These are phyloP conservation scores for Yamadazyma spencermartinsiae DNA, from an alignment of 1,139 yeast species.

Conservation along the genomic window DNA sequence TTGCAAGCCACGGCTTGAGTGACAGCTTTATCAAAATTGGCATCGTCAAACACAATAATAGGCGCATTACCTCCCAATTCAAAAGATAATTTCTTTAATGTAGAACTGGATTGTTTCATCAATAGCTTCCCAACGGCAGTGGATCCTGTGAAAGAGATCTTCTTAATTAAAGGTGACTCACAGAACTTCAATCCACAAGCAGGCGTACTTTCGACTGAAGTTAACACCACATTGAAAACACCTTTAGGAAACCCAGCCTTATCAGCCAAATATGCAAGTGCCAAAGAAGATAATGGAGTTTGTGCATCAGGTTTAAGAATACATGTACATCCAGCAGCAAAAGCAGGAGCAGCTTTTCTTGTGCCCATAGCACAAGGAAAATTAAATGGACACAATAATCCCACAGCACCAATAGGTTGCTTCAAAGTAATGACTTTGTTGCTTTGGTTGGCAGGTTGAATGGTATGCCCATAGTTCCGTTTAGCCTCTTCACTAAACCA, in stretches of 20 bases:
- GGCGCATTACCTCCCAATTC: constrained; percentile 59
- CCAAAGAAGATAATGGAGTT: constrained; percentile 46
- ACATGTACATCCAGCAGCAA: constrained; percentile 51
- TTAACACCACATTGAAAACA: constrained; percentile 40
- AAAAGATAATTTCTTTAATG: constrained; percentile 50
- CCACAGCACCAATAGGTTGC: constrained; percentile 52
- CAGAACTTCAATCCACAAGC: constrained; percentile 32
- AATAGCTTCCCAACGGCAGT: constrained; percentile 55
- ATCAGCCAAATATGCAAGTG: constrained; percentile 44
- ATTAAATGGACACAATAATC: constrained; percentile 49
- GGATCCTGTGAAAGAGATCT: constrained; percentile 60
- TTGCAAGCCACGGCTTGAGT: constrained; percentile 53
- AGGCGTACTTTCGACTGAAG: constrained; percentile 39
- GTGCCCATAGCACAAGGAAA: constrained; percentile 53
- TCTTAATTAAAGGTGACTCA: constrained; percentile 41
- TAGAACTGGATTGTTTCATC: constrained; percentile 47
- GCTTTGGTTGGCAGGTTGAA: constrained; percentile 39
- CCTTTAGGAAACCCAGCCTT: constrained; percentile 49
- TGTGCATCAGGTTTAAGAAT: constrained; percentile 49
- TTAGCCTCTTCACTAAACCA: constrained; percentile 49
- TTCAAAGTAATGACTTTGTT: constrained; percentile 42
- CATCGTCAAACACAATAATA: constrained; percentile 48
- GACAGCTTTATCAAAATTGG: constrained; percentile 48
- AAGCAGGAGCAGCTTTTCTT: constrained; percentile 48
- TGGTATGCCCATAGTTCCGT: constrained; percentile 41